Conservation (phyloP, 345 rosid genomes). For the Ailanthus altissimus region DNA sequence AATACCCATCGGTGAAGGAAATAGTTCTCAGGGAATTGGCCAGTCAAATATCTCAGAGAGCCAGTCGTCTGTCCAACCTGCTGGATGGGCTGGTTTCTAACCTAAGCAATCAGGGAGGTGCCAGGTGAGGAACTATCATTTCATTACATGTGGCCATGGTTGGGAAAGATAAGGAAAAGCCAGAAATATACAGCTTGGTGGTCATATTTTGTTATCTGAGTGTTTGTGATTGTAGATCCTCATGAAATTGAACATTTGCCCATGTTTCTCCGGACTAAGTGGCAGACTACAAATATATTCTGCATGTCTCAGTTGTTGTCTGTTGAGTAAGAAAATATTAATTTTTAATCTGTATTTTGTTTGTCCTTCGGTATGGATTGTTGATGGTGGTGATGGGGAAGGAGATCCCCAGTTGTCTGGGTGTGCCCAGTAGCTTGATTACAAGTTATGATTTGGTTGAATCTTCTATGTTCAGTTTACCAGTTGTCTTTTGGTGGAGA, state of each 20-base stretch:
- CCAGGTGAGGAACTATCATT: background rate
- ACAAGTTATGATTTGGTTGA: background rate
- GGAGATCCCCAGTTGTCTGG: background rate
- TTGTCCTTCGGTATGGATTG: background rate
- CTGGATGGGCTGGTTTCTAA: constrained; percentile 99
- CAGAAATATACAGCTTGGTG: background rate
- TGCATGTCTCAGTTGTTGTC: constrained; percentile 18
- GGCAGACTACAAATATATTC: constrained; percentile 14
- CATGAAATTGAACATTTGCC: constrained; percentile 13
- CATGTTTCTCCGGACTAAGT: constrained; percentile 10
- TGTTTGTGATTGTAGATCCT: constrained; percentile 13
- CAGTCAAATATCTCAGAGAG: constrained; percentile 48
- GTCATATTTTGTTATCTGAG: constrained; percentile 2
- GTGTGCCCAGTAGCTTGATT: background rate
- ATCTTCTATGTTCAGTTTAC: background rate
- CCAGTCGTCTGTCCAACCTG: constrained; percentile 67
- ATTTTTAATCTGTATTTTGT: background rate
- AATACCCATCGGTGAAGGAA: constrained; percentile 47
- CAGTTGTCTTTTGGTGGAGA: background rate
- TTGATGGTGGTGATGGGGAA: background rate
- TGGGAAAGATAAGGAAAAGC: background rate
- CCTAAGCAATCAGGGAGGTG: background rate
- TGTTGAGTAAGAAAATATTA: constrained; percentile 7
- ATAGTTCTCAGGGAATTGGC: constrained; percentile 42
- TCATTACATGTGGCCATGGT: background rate